Percentiles rank a stretch among this genome's conserved stretches.
phyloP scores from a whole-genome alignment of 192 early-diverging fungal genomes.

The Backusella liffmaniae region DNA sequence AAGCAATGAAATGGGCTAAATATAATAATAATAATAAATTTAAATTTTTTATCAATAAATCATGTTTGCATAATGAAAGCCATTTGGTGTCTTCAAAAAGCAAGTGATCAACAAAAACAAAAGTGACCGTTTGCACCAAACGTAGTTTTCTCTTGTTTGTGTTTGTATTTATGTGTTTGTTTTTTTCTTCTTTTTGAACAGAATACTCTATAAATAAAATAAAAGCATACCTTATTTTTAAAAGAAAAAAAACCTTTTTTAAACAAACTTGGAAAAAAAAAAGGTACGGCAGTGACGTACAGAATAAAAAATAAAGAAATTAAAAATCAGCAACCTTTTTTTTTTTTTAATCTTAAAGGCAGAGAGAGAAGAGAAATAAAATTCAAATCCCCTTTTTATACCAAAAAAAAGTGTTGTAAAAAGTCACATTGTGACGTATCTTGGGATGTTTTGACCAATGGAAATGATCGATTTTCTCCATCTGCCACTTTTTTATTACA shows the following conservation, averaged over 20 bases:
- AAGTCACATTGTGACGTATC: neutral
- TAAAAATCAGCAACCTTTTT: neutral
- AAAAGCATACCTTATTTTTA: no score
- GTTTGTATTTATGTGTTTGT: neutral
- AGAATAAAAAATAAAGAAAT: neutral
- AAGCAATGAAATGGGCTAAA: neutral
- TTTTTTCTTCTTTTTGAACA: neutral
- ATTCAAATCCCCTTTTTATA: neutral
- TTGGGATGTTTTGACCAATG: neutral
- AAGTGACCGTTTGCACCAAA: neutral
- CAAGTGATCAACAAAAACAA: neutral
- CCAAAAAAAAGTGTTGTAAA: neutral
- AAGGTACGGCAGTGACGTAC: neutral
- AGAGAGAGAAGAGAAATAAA: neutral
- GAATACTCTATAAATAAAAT: no score
- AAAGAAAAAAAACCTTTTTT: neutral
- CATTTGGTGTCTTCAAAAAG: neutral
- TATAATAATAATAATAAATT: neutral
- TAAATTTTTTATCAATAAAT: neutral
- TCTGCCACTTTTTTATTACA: neutral
- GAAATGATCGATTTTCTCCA: neutral
- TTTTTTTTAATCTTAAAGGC: neutral
- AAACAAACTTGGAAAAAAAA: neutral
- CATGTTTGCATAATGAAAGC: neutral
- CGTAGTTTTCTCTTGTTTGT: neutral